Conservation (phyloP, 495 filamentous ascomycete species). For the Annulohypoxylon moriforme region DNA sequence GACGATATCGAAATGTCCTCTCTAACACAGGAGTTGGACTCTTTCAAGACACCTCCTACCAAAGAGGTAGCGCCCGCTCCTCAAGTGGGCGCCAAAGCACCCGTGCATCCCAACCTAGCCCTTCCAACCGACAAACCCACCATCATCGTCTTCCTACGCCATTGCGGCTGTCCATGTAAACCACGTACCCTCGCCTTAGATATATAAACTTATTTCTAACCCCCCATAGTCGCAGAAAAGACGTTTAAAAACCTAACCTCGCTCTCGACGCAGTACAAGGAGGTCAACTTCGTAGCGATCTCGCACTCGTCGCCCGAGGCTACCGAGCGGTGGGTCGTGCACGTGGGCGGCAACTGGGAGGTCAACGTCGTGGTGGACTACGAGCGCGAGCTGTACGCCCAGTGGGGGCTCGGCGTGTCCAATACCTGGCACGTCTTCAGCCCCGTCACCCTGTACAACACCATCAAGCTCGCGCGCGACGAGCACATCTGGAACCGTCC, state of each 20-base stretch:
- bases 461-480: slow-evolving; percentile 59
- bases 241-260: slow-evolving; percentile 61
- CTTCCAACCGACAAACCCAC: slow-evolving; percentile 62
- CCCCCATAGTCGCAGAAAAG: slow-evolving; percentile 65
- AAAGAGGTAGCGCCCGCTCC: slow-evolving; percentile 53
- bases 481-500: slow-evolving; percentile 68
- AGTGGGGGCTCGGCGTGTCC: slow-evolving; percentile 66
- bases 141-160: slow-evolving; percentile 68
- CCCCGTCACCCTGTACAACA: slow-evolving; percentile 58
- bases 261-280: slow-evolving; percentile 57
- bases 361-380: slow-evolving; percentile 66
- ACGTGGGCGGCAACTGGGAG: slow-evolving; percentile 64
- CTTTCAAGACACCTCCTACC: slow-evolving; percentile 48
- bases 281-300: slow-evolving; percentile 67
- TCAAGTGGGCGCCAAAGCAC: slow-evolving; percentile 61
- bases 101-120: slow-evolving; percentile 54
- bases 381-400: slow-evolving; percentile 60
- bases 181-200: neutral
- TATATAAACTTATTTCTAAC: neutral
- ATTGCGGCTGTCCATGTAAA: slow-evolving; percentile 72
- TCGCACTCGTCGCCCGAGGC: slow-evolving; percentile 64
- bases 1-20: slow-evolving; percentile 19
- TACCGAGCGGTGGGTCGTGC: slow-evolving; percentile 65
- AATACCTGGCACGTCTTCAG: slow-evolving; percentile 64
- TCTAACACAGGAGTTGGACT: slow-evolving; percentile 45